Evolutionary conservation across 345 rosid genomes (phyloP), one percentile per base, ranked within the genome.

Genomic region (Eutrema yunnanense): DNA sequence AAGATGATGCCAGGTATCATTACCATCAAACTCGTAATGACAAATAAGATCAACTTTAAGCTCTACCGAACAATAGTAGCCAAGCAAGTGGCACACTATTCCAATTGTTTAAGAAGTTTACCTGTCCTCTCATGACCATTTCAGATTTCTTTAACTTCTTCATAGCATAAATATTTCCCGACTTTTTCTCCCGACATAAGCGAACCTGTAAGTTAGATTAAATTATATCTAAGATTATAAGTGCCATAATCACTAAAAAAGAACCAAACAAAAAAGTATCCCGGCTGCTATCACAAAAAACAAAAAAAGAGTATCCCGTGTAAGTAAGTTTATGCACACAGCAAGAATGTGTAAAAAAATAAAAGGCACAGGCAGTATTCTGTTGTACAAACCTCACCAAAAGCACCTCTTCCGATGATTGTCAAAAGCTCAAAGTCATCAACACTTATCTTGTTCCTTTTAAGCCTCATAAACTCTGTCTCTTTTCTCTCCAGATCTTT

Each of bases 71-170:
- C 61, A 49, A 46, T 32, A 49, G 52, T 43, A 67, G 47, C 54
- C 22, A 46, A 55, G 50, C 48, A 22, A 19, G 52, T 52, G 72
- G 10, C 38, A 42, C 19, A 78, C 33, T 51, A 49, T 46, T 61
- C 54, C 26, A 41, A 56, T 9, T 40, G 48, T 73, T 34, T 42
- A 64, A 46, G 51, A 67, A 77, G 56, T 73, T 82, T 81, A 93
- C 98, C 94, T 93, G 98, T 74, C 98, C 98, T 79, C 92, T 83
- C 83, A 75, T 88, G 69, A 93, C 84, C 98, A 93, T 93, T 84
- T 93, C 98, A 62, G 98, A 88, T 84, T 93, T 93, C 90, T 93
- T 88, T 85, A 93, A 84, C 81, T 94, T 94, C 85, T 94, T 94
- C 98, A 94, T 94, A 55, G 98, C 98, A 84, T 88, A 94, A 51